Conservation (phyloP, 495 filamentous ascomycete genomes). For the Opeltia flavorubescens region DNA sequence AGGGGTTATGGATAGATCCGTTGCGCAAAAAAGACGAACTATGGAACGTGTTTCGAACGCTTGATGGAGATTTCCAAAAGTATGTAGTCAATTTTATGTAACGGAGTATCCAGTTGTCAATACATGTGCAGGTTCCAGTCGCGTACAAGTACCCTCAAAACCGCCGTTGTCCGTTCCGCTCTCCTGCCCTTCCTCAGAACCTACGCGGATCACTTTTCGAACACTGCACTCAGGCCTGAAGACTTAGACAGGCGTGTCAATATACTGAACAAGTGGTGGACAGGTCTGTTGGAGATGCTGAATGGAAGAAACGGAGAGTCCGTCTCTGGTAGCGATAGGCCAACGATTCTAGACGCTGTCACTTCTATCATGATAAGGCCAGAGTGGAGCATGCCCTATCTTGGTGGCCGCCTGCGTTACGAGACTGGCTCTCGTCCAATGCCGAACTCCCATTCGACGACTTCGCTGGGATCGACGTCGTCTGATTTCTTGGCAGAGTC, state of each 20-base stretch:
- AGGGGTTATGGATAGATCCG: constrained; percentile 20
- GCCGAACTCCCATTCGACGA: constrained; percentile 35
- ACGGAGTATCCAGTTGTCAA: too few species aligned
- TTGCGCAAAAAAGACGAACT: constrained; percentile 64
- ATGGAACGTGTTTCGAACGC: constrained; percentile 68
- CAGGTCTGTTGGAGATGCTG: constrained; percentile 72
- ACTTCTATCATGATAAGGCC: constrained; percentile 79
- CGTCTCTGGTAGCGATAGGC: constrained; percentile 65
- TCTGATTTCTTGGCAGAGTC: constrained; percentile 80
- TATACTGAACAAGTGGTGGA: constrained; percentile 94
- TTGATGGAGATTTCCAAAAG: constrained; percentile 75
- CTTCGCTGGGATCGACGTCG: constrained; percentile 39
- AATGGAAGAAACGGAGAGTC: constrained; percentile 58
- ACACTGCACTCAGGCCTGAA: constrained; percentile 54
- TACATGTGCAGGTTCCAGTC: constrained; percentile 63
- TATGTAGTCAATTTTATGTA: constrained; percentile 21
- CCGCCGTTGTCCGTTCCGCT: constrained; percentile 60
- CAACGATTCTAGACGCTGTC: constrained; percentile 68
- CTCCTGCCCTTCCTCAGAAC: constrained; percentile 75
- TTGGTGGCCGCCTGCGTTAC: constrained; percentile 44
- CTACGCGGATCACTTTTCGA: constrained; percentile 57
- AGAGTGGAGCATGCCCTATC: constrained; percentile 72
- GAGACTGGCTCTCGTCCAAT: constrained; percentile 30
- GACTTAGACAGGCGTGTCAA: constrained; percentile 73
- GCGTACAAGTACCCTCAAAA: constrained; percentile 62